Percentiles rank a stretch among this genome's conserved stretches.
phyloP scores from a whole-genome alignment of 2,329 filamentous ascomycete species.

The Cadophora sp. region DNA sequence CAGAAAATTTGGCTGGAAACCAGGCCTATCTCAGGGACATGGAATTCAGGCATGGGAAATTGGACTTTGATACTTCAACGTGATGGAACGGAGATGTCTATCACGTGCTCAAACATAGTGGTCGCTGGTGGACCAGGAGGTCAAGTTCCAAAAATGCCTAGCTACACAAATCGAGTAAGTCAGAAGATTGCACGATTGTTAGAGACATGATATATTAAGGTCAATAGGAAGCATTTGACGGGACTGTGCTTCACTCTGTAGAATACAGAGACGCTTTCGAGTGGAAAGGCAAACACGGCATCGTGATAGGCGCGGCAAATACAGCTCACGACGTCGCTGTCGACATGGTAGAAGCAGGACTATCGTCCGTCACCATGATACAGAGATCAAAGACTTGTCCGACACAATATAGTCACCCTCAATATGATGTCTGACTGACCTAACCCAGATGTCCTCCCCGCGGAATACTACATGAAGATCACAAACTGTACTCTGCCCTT shows the following conservation, averaged over 20 bases:
- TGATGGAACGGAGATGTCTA: background rate
- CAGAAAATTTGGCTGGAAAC: constrained; percentile 28
- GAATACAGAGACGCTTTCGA: constrained; percentile 21
- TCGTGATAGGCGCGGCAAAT: constrained; percentile 64
- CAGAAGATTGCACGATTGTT: background rate
- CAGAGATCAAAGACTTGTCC: constrained; percentile 64
- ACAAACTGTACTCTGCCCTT: constrained; percentile 34
- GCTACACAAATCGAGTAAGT: constrained; percentile 19
- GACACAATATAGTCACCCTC: constrained; percentile 34
- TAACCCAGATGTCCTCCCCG: constrained; percentile 58
- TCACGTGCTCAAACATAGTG: constrained; percentile 23
- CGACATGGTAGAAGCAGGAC: constrained; percentile 69
- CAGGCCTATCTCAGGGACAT: constrained; percentile 15
- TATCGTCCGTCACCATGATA: constrained; percentile 68
- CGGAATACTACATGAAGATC: constrained; percentile 47
- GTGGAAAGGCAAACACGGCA: constrained; percentile 59
- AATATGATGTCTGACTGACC: background rate
- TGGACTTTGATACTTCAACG: constrained; percentile 24
- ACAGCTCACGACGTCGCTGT: constrained; percentile 70
- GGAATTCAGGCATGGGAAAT: constrained; percentile 13
- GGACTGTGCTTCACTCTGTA: constrained; percentile 28
- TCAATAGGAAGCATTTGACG: constrained; percentile 25
- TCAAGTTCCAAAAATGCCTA: constrained; percentile 21
- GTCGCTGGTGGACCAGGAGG: constrained; percentile 29
- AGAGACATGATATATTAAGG: background rate